Conservation (phyloP, 139 green algal genomes). For the Protoeuglena noctilucae region DNA sequence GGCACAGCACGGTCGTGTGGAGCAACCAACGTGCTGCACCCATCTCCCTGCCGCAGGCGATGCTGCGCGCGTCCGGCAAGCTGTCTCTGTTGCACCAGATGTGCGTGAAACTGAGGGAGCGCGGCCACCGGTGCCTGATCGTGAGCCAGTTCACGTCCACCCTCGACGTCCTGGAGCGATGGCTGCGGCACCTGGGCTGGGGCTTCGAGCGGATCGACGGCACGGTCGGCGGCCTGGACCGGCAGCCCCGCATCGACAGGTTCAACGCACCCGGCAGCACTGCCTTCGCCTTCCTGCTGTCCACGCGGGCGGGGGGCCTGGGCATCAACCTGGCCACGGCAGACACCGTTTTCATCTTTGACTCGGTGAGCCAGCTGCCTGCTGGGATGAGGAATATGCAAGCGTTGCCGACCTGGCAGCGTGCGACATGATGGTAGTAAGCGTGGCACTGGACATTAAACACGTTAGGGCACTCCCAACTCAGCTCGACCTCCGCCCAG, state of each 20-base stretch:
- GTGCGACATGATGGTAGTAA: no score
- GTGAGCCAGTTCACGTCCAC: constrained; percentile 30
- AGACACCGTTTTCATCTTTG: constrained; percentile 78
- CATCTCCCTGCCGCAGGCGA: constrained; percentile 19
- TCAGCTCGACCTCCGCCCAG: no score
- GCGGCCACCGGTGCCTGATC: constrained; percentile 14
- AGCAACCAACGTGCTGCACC: constrained; percentile 63
- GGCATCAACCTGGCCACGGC: constrained; percentile 80
- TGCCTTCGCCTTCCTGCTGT: constrained; percentile 81
- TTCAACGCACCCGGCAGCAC: constrained; percentile 42
- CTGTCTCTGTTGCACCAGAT: constrained; percentile 67
- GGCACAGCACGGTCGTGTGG: constrained; percentile 14
- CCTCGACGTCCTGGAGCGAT: constrained; percentile 62
- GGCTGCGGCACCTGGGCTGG: constrained; percentile 20
- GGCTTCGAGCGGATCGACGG: constrained; percentile 48
- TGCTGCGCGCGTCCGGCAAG: constrained; percentile 35
- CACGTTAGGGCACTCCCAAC: no score
- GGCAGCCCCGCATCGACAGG: constrained; percentile 51
- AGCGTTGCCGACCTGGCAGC: no score
- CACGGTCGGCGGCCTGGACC: constrained; percentile 22
- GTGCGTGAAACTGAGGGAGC: constrained; percentile 20
- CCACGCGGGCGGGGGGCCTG: constrained; percentile 58
- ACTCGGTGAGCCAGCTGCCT: no score
- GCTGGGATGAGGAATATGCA: no score
- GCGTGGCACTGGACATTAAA: no score